Evolutionary conservation across 805 yeast species (phyloP), one percentile per base, ranked within the genome.

Genomic region (Suhomyces prunicola): DNA sequence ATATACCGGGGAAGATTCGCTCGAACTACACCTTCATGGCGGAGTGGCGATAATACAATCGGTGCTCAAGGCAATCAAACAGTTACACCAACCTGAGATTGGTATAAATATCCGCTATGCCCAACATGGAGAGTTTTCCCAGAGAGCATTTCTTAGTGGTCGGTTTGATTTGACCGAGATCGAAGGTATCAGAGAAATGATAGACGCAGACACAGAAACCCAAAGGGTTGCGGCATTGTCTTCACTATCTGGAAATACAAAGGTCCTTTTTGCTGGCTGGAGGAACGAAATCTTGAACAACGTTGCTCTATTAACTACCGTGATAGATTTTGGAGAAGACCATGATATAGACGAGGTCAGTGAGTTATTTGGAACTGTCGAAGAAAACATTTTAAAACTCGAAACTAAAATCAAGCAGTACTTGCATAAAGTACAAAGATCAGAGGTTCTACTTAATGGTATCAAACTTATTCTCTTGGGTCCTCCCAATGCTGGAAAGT

Each of bases 401-500:
- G 67, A 76, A 15, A 5, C 3, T 0, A 84, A 86, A 31, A 74
- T 91, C 12, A 52, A 61, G 0, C 52, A 63, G 12, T 82, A 79
- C 57, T 60, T 83, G 23, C 46, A 56, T 1, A 81, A 76, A 60
- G 80, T 86, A 5, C 73, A 74, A 40, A 71, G 82, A 50, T 80
- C 90, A 0, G 88, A 85, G 58, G 72, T 92, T 1, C 67, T 93
- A 13, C 68, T 86, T 41, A 75, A 79, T 23, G 99, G 99, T 1
- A 83, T 93, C 27, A 82, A 82, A 53, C 61, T 92, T 24, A 83
- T 86, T 0, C 71, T 94, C 8, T 58, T 92, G 12, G 99, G 99
- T 0, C 94, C 96, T 6, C 97, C 99, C 1, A 94, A 94, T 68
- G 97, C 97, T 1, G 99, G 99, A 0, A 94, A 94, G 65, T 91